Conservation (phyloP, 2,329 filamentous ascomycete genomes). For the Colletotrichum echinochloae region DNA sequence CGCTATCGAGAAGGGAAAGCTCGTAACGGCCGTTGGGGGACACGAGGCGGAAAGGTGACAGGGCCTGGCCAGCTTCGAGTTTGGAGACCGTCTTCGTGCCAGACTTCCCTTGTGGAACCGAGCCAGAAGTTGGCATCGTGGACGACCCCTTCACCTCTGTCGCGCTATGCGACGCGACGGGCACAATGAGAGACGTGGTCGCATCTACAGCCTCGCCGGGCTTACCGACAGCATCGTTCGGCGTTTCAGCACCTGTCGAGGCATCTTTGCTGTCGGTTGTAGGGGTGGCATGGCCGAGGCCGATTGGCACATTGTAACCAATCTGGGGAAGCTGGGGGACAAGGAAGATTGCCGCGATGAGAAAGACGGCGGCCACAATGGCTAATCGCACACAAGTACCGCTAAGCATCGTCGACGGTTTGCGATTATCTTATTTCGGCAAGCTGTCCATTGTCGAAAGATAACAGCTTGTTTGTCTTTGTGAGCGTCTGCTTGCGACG, state of each 20-base stretch:
- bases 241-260: not conserved
- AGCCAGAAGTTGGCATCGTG: not conserved
- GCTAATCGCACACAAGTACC: conserved; percentile 32
- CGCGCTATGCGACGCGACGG: not conserved
- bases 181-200: not conserved
- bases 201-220: not conserved
- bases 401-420: conserved; percentile 18
- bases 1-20: conserved; percentile 38
- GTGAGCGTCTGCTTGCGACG: not conserved
- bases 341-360: conserved; percentile 36
- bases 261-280: conserved; percentile 19
- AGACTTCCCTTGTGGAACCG: not conserved
- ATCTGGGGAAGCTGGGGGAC: conserved; percentile 33
- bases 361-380: conserved; percentile 35
- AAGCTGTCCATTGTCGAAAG: conserved; percentile 10
- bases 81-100: conserved; percentile 15
- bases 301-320: conserved; percentile 22
- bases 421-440: not conserved
- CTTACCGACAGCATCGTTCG: not conserved
- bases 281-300: conserved; percentile 6
- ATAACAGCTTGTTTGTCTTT: not conserved
- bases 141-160: not conserved
- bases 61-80: conserved; percentile 32
- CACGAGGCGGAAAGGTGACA: conserved; percentile 34
- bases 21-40: conserved; percentile 39